A percentile compares a stretch with the other conserved stretches of the same genome.
Conservation (phyloP, 2,329 filamentous ascomycete genomes). For the Sclerotinia spermophila region DNA sequence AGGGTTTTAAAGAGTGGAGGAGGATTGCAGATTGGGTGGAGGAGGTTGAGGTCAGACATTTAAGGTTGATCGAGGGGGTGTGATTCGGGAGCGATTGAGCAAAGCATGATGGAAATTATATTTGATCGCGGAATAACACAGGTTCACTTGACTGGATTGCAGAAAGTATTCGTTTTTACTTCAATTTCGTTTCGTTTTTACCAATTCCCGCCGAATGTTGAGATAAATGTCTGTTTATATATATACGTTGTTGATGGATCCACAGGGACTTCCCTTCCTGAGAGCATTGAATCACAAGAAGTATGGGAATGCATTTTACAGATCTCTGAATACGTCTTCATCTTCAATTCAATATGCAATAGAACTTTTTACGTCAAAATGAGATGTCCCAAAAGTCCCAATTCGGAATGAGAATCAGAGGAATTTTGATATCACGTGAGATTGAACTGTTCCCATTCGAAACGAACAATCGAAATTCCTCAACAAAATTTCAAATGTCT, state of each 20-base stretch:
- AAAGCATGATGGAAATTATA: neutral
- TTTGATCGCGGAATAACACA: neutral
- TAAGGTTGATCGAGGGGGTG: constrained; percentile 17
- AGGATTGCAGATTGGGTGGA: constrained; percentile 22
- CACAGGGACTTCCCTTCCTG: neutral
- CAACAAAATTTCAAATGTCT: too few species aligned
- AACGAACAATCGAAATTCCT: too few species aligned
- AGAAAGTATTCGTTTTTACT: neutral
- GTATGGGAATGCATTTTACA: neutral
- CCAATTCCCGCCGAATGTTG: too few species aligned
- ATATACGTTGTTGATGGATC: neutral
- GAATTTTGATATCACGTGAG: neutral
- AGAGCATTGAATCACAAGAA: neutral
- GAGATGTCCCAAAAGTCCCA: neutral
- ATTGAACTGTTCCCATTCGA: neutral
- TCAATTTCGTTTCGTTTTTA: too few species aligned
- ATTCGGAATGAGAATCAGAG: neutral
- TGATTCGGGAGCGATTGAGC: neutral
- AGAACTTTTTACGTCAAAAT: neutral
- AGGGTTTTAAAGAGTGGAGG: constrained; percentile 20
- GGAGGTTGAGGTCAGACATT: constrained; percentile 24
- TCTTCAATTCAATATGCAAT: neutral
- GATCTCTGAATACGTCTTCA: neutral
- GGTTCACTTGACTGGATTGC: neutral
- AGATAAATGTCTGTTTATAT: neutral